A percentile compares a stretch with the other conserved stretches of the same genome.
phyloP scores from a whole-genome alignment of 179 eudicot genomes.

The Heliamphora pulchella region DNA sequence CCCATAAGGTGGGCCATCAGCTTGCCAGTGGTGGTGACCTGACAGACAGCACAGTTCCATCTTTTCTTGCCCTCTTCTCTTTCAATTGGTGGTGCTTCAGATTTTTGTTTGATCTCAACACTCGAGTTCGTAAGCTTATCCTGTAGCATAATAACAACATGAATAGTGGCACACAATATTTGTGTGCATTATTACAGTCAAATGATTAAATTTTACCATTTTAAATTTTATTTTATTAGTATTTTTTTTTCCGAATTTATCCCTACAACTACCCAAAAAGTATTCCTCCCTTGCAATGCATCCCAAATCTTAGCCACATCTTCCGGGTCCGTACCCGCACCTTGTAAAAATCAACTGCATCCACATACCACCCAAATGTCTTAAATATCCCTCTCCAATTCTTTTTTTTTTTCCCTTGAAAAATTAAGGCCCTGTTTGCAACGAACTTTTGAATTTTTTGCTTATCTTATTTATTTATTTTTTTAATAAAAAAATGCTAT shows the following conservation, averaged over 20 bases:
- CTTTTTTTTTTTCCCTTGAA: too few relatives aligned
- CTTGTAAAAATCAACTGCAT: slow-evolving; percentile 84
- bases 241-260: too few relatives aligned
- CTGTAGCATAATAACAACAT: neutral
- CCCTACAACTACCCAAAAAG: slow-evolving; percentile 33
- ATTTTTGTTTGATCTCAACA: neutral
- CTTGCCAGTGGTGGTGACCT: neutral
- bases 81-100: neutral
- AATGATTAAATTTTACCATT: too few relatives aligned
- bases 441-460: too few relatives aligned
- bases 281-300: slow-evolving; percentile 50
- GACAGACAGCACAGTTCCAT: slow-evolving; percentile 6
- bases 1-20: neutral
- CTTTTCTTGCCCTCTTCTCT: too few relatives aligned
- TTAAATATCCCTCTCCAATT: neutral
- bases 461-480: too few relatives aligned
- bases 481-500: too few relatives aligned
- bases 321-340: slow-evolving; percentile 71
- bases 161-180: neutral
- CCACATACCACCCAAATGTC: neutral
- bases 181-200: too few relatives aligned
- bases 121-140: neutral
- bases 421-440: too few relatives aligned
- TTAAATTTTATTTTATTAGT: too few relatives aligned
- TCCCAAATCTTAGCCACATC: slow-evolving; percentile 86